phyloP scores from a whole-genome alignment of 2,329 filamentous ascomycete genomes.

The Keithomyces neogunnii region DNA sequence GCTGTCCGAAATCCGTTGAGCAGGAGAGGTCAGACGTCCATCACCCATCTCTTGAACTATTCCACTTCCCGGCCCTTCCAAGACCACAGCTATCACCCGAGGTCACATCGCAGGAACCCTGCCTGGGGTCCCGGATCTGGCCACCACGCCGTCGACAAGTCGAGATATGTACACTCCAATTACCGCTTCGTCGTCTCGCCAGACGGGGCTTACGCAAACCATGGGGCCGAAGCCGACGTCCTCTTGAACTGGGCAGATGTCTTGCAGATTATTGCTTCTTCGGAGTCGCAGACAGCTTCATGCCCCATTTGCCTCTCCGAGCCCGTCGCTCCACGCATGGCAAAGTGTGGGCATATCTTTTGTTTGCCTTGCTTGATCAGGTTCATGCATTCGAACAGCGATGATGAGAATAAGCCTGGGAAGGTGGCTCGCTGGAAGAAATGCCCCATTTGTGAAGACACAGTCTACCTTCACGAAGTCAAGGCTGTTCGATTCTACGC shows the following conservation, averaged over 20 bases:
- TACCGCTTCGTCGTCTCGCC: slow-evolving; percentile 95
- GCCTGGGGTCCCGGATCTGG: slow-evolving; percentile 83
- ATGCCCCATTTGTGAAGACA: slow-evolving; percentile 92
- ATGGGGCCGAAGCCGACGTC: slow-evolving; percentile 79
- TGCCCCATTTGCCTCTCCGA: slow-evolving; percentile 94
- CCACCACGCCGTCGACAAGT: slow-evolving; percentile 85
- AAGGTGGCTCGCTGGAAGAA: slow-evolving; percentile 82
- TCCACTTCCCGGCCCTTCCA: slow-evolving; percentile 65
- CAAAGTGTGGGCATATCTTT: slow-evolving; percentile 94
- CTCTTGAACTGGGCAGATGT: slow-evolving; percentile 88
- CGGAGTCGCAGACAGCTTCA: slow-evolving; percentile 77
- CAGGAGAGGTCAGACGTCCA: slow-evolving; percentile 89
- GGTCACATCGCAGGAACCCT: slow-evolving; percentile 59
- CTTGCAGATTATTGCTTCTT: slow-evolving; percentile 82
- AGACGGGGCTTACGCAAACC: slow-evolving; percentile 65
- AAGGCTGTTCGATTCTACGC: slow-evolving; percentile 84
- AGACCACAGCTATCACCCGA: slow-evolving; percentile 43
- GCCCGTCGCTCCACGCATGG: slow-evolving; percentile 92
- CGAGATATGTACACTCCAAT: slow-evolving; percentile 86
- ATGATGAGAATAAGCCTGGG: slow-evolving; percentile 58
- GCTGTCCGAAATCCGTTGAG: slow-evolving; percentile 49
- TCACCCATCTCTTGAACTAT: slow-evolving; percentile 94
- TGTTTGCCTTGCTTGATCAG: slow-evolving; percentile 88
- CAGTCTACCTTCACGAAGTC: slow-evolving; percentile 84
- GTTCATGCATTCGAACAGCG: slow-evolving; percentile 81